Percentiles rank a stretch among this genome's conserved stretches.
Conservation (phyloP, 352 stramenopile species). For the Elongisporangium anandrum region DNA sequence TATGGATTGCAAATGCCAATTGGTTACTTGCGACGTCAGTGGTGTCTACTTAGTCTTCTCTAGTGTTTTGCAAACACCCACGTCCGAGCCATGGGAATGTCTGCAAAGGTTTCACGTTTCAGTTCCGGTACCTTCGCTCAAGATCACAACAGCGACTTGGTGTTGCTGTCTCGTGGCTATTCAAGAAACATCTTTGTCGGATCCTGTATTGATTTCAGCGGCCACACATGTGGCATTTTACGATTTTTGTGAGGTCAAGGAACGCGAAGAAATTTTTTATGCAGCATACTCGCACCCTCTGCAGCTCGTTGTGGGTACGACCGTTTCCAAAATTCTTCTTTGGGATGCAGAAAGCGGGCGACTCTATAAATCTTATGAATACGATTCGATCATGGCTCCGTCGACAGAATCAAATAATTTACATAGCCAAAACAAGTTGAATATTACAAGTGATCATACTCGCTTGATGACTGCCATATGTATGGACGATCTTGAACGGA, state of each 20-base stretch:
- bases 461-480: conserved; percentile 65
- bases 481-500: conserved; percentile 77
- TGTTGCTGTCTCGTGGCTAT: conserved; percentile 27
- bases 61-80: conserved; percentile 37
- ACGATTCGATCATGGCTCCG: conserved; percentile 23
- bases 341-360: conserved; percentile 52
- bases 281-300: conserved; percentile 46
- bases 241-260: conserved; percentile 52
- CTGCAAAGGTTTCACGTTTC: conserved; percentile 29
- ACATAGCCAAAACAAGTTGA: conserved; percentile 5
- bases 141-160: conserved; percentile 7
- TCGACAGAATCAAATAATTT: conserved; percentile 11
- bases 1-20: conserved; percentile 52
- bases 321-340: conserved; percentile 44
- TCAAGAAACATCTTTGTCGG: conserved; percentile 37
- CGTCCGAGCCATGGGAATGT: conserved; percentile 44
- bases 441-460: conserved; percentile 13
- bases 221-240: conserved; percentile 41
- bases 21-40: conserved; percentile 47
- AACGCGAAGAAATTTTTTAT: conserved; percentile 64
- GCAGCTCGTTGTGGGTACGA: conserved; percentile 55
- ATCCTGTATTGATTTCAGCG: conserved; percentile 49
- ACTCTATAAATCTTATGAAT: conserved; percentile 53
- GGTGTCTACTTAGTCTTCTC: conserved; percentile 42
- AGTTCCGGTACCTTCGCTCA: background rate